Evolutionary conservation across 495 filamentous ascomycete genomes (phyloP).

Genomic region (Aspergillus sclerotioniger): DNA sequence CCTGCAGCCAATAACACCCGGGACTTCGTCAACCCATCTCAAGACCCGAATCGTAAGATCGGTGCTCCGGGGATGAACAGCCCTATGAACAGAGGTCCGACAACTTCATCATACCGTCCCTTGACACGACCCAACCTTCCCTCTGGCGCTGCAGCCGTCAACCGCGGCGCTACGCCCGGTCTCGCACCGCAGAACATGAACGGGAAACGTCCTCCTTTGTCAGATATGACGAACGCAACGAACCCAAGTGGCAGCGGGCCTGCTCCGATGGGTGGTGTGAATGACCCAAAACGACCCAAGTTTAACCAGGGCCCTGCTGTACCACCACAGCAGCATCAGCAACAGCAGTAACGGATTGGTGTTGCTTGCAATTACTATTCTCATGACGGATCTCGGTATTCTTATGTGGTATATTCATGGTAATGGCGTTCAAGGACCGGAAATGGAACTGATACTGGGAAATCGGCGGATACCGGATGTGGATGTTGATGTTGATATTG

Average conservation of each 20-base stretch:
- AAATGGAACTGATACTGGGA: not conserved
- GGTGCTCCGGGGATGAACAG: constrained; percentile 61
- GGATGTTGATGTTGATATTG: not conserved
- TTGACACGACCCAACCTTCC: constrained; percentile 42
- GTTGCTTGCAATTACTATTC: too few species aligned
- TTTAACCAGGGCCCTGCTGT: constrained; percentile 5
- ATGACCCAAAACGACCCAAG: constrained; percentile 37
- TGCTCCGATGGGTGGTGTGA: constrained; percentile 22
- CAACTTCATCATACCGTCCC: constrained; percentile 44
- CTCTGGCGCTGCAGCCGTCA: constrained; percentile 20
- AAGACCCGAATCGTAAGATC: constrained; percentile 66
- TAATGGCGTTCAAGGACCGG: not conserved
- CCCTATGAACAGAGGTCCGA: constrained; percentile 38
- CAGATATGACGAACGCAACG: constrained; percentile 52
- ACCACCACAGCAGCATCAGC: constrained; percentile 6
- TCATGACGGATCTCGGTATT: not conserved
- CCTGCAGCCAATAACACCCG: constrained; percentile 30
- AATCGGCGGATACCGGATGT: not conserved
- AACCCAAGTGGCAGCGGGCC: constrained; percentile 20
- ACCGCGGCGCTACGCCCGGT: constrained; percentile 15
- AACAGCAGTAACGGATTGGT: not conserved
- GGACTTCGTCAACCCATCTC: constrained; percentile 67
- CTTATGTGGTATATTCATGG: not conserved
- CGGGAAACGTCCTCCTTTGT: constrained; percentile 47
- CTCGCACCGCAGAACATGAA: constrained; percentile 35